Evolutionary conservation across 805 yeast genomes (phyloP), one percentile per base, ranked within the genome.

Genomic region (Yamadazyma sp.): DNA sequence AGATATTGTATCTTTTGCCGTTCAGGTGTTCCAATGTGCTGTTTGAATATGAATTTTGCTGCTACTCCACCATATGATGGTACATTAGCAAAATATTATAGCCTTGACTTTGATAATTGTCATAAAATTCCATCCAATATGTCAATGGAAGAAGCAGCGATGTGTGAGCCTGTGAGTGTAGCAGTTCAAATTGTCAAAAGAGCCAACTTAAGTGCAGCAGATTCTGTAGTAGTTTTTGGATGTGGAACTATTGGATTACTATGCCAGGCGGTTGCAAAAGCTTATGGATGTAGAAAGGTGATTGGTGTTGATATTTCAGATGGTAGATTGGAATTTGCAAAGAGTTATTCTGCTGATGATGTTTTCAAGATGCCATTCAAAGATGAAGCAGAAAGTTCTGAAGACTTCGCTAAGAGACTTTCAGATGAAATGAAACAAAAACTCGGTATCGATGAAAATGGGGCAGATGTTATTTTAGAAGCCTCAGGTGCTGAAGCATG

Each of bases 401-500:
- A 44, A 35, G 40, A 39, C 3, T 44, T 44, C 25, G 37, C 38
- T 15, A 36, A 35, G 20, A 30, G 41, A 19, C 35, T 43, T 10
- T 33, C 44, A 14, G 20, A 30, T 9, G 38, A 39, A 4, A 41
- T 48, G 18, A 56, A 51, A 36, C 43, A 55, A 33, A 39, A 50
- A 18, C 60, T 59, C 32, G 59, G 56, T 4, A 42, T 54, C 7
- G 38, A 36, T 28, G 50, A 49, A 22, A 48, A 35, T 15, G 47
- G 47, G 11, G 43, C 47, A 5, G 47, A 50, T 11, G 60, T 59
- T 8, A 42, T 56, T 4, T 48, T 55, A 17, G 55, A 50, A 37
- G 48, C 51, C 14, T 38, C 52, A 8, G 55, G 53, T 19, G 48
- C 47, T 22, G 53, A 77, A 49, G 72, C 75, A 22, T 86, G 49